Evolutionary conservation across 202 grass and related monocot genomes (phyloP).

Genomic region (Elaeis oleifera): DNA sequence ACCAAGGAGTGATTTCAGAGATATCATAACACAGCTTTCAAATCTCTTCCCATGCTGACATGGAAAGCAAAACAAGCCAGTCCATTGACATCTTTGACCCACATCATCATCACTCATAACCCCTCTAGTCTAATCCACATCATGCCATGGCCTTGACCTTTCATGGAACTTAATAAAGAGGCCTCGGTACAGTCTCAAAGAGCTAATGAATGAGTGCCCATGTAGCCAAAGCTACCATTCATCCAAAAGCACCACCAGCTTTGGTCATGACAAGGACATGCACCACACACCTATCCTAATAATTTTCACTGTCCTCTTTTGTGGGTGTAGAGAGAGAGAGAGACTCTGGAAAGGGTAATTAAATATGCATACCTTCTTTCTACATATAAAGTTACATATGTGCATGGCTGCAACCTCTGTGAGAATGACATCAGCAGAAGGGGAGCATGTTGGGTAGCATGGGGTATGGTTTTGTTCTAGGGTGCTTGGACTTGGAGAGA

Average conservation of each 20-base stretch:
- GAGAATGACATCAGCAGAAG: slow-evolving; percentile 34
- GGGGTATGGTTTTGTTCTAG: slow-evolving; percentile 17
- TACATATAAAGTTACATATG: slow-evolving; percentile 19
- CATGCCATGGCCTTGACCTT: slow-evolving; percentile 13
- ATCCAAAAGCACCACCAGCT: slow-evolving; percentile 36
- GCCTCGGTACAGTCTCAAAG: slow-evolving; percentile 4
- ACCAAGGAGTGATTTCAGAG: slow-evolving; percentile 21
- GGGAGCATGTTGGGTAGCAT: slow-evolving; percentile 9
- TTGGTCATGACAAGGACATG: slow-evolving; percentile 42
- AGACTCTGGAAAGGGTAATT: no score
- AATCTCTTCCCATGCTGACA: slow-evolving; percentile 15
- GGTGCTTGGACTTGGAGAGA: no score
- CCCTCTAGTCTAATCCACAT: slow-evolving; percentile 13
- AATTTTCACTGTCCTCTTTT: slow-evolving; percentile 11
- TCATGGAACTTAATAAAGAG: slow-evolving; percentile 10
- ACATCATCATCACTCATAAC: slow-evolving; percentile 17
- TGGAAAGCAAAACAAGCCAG: slow-evolving; percentile 21
- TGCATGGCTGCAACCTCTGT: slow-evolving; percentile 15
- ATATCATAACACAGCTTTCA: not conserved
- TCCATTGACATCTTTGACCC: slow-evolving; percentile 31
- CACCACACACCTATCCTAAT: slow-evolving; percentile 26
- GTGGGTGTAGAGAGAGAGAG: not conserved
- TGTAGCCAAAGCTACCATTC: slow-evolving; percentile 31
- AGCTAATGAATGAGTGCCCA: slow-evolving; percentile 19
- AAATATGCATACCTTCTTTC: slow-evolving; percentile 23